phyloP scores from a whole-genome alignment of 192 early-diverging fungal genomes.

The Linnemannia exigua region DNA sequence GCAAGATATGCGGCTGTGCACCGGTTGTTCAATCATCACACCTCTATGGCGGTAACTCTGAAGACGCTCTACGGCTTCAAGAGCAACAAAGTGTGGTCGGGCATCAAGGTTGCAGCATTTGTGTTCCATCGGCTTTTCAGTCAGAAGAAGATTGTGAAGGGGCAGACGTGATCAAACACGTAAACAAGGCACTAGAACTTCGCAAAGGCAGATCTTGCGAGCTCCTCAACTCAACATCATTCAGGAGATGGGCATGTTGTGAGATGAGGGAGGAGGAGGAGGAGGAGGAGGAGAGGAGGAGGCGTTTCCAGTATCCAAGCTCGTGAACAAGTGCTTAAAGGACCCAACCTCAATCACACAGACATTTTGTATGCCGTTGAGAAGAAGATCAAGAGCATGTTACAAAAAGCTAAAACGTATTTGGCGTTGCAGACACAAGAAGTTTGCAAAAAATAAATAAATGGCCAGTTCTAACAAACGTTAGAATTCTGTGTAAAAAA shows the following conservation, averaged over 20 bases:
- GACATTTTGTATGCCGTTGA: background rate
- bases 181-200: background rate
- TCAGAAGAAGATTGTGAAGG: conserved; percentile 20
- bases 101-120: conserved; percentile 34
- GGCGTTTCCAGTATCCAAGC: conserved; percentile 17
- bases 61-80: conserved; percentile 37
- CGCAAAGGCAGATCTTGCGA: conserved; percentile 14
- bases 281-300: no score
- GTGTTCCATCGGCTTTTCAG: conserved; percentile 31
- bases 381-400: conserved; percentile 22
- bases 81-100: conserved; percentile 28
- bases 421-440: conserved; percentile 7
- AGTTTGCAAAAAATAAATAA: background rate
- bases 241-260: conserved; percentile 1
- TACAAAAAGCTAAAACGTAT: conserved; percentile 3
- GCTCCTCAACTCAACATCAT: conserved; percentile 4
- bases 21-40: conserved; percentile 23
- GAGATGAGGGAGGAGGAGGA: conserved; percentile 22
- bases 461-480: background rate
- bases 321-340: no score
- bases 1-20: conserved; percentile 19
- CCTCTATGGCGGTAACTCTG: conserved; percentile 27
- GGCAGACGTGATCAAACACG: background rate
- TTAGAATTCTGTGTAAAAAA: background rate
- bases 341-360: conserved; percentile 19